Evolutionary conservation across 1,139 yeast genomes (phyloP), one percentile per base, ranked within the genome.

Genomic region (Geotrichum cucujoidarum): DNA sequence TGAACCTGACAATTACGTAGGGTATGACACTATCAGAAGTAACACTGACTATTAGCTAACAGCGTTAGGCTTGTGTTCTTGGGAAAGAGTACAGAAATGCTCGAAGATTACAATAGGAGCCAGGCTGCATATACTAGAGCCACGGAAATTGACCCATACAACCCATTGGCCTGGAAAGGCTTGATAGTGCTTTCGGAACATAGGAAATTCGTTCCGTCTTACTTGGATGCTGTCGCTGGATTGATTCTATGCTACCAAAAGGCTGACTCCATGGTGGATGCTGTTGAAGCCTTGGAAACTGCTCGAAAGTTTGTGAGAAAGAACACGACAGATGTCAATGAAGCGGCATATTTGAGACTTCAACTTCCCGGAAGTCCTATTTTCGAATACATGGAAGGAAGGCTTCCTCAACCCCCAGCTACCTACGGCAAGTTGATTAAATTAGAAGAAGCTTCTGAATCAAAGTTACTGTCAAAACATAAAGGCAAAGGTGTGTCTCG

Each of bases 101-200:
- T 72, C 50, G 64, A 69, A 14, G 65, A 76, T 4, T 52, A 62
- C 7, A 62, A 62, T 1, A 66, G 72, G 2, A 83, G 95, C 0
- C 60, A 70, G 1, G 59, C 60, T 1, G 68, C 79, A 1, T 86
- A 84, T 57, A 57, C 63, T 25, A 65, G 63, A 37, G 96, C 96
- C 0, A 74, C 78, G 1, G 60, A 65, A 2, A 46, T 82, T 1
- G 78, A 83, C 31, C 78, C 81, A 0, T 68, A 70, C 0, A 78
- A 81, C 48, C 54, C 80, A 1, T 63, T 77, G 24, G 95, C 92
- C 0, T 89, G 95, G 95, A 88, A 86, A 61, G 97, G 97, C 0
- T 72, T 82, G 53, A 67, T 80, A 53, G 60, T 68, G 13, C 76
- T 82, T 55, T 81, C 84, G 59, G 65, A 67, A 1, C 70, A 76